Evolutionary conservation across 495 filamentous ascomycete species (phyloP), one percentile per base, ranked within the genome.

Genomic region (Xylaria flabelliformis): DNA sequence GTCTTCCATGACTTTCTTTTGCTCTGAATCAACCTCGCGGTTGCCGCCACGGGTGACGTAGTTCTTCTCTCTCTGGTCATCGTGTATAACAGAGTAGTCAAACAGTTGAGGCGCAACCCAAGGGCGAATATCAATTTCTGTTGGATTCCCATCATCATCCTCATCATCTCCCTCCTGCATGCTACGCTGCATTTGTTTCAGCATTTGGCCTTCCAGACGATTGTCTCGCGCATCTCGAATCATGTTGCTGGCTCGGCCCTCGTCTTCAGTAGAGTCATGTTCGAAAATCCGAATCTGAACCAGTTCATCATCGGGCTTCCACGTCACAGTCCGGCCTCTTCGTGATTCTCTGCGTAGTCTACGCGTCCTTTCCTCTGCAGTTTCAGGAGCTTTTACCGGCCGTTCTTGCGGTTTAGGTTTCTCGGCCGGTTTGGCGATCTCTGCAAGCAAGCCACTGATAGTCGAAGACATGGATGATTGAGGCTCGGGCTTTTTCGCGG

Each of bases 341-440:
- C 94, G 88, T 39, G 88, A 85, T 77, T 97, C 94, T 74, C 94
- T 97, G 42, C 93, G 89, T 4, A 95, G 83, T 29, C 94, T 89
- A 74, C 90, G 93, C 32, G 83, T 80, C 51, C 87, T 90, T 78
- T 97, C 88, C 74, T 94, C 92, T 32, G 90, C 85, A 0, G 93
- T 97, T 82, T 97, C 94, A 3, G 77, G 75, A 1, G 74, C 76
- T 58, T 70, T 81, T 32, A 83, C 83, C 32, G 87, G 85, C 17
- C 88, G 76, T 59, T 91, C 88, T 71, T 89, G 41, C n/a, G 62
- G 65, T 24, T 83, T 81, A 0, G 79, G 64, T 41, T 77, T 80
- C 67, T 76, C 55, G 15, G 72, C 73, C 0, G 81, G 75, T 48
- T 83, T 83, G 7, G 76, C n/a, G 4, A 78, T 76, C 69, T 83